These are phyloP conservation scores for Saccharomycopsis oosterbeekiorum DNA, from an alignment of 805 yeast species.

Conservation along the genomic window DNA sequence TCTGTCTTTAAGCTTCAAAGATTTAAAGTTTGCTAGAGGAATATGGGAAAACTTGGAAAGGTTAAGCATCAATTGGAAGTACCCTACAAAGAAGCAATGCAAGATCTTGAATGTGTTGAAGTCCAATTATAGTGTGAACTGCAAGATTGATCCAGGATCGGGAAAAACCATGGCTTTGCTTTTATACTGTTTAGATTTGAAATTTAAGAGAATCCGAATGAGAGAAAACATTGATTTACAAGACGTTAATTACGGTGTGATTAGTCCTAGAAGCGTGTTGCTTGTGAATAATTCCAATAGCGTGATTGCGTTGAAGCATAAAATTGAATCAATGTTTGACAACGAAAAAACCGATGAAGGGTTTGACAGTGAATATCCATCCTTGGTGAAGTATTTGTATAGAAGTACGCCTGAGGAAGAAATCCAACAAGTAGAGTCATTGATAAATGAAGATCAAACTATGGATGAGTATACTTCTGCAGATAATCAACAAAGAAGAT, in stretches of 20 bases:
- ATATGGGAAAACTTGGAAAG: not conserved
- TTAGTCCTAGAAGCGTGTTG: not conserved
- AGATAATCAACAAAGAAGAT: no score
- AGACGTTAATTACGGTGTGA: not conserved
- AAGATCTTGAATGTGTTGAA: constrained; percentile 1
- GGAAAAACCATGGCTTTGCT: constrained; percentile 7
- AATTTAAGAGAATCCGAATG: not conserved
- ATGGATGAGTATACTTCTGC: not conserved
- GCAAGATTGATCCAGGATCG: not conserved
- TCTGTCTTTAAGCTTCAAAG: not conserved
- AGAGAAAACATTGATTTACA: not conserved
- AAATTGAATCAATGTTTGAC: not conserved
- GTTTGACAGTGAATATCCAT: not conserved
- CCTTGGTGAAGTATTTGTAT: not conserved
- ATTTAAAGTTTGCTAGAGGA: not conserved
- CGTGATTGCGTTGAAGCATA: not conserved
- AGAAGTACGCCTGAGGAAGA: not conserved
- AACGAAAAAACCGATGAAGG: not conserved
- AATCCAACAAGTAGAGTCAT: not conserved
- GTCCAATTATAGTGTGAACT: not conserved
- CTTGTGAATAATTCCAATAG: constrained; percentile 1
- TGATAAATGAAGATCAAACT: not conserved
- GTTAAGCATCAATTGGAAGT: not conserved
- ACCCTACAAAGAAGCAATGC: constrained; percentile 4
- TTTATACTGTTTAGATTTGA: not conserved